A percentile compares a stretch with the other conserved stretches of the same genome.
These are phyloP conservation scores for Bromus sterilis DNA, from an alignment of 176 grass and related monocot species.

Conservation along the genomic window DNA sequence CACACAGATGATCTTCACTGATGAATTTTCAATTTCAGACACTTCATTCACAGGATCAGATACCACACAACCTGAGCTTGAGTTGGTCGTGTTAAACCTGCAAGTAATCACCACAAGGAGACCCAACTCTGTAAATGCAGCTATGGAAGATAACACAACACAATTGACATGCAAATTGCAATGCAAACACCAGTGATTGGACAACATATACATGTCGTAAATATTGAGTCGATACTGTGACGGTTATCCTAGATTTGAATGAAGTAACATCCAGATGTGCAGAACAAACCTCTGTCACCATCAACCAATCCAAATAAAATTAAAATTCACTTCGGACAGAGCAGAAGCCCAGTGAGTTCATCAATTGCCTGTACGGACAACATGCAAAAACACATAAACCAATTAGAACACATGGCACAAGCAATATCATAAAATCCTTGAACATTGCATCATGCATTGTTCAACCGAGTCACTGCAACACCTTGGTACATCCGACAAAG, in stretches of 20 bases:
- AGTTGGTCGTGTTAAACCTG: background rate
- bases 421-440: too few relatives aligned
- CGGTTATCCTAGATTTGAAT: conserved; percentile 25
- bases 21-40: background rate
- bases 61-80: background rate
- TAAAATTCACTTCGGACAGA: background rate
- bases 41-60: background rate
- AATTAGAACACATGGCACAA: background rate
- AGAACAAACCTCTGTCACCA: conserved; percentile 23
- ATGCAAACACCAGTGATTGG: background rate
- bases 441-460: too few relatives aligned
- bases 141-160: background rate
- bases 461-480: too few relatives aligned
- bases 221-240: conserved; percentile 45
- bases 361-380: background rate
- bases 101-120: background rate
- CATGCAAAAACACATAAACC: background rate
- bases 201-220: too few relatives aligned
- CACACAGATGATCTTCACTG: too few relatives aligned
- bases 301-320: background rate
- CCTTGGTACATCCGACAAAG: too few relatives aligned
- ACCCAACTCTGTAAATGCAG: background rate
- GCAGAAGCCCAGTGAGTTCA: background rate
- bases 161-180: background rate
- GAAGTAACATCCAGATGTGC: background rate